These are phyloP conservation scores for Fonsecaea pedrosoi DNA, from an alignment of 2,329 filamentous ascomycete genomes.

Conservation along the genomic window DNA sequence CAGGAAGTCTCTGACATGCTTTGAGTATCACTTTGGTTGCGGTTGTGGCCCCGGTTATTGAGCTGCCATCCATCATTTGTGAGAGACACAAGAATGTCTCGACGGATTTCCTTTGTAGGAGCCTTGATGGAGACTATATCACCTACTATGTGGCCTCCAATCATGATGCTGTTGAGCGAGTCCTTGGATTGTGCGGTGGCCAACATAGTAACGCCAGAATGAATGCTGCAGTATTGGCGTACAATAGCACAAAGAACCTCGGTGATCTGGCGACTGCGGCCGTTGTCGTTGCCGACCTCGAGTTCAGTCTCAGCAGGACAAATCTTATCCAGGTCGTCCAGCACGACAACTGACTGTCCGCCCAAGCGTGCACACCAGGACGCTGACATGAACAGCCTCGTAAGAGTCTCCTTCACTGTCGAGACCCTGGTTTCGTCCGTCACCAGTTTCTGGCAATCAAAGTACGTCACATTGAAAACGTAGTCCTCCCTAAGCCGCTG, in stretches of 20 bases:
- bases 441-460: conserved; percentile 83
- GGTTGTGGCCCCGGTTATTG: conserved; percentile 52
- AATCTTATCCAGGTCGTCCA: conserved; percentile 92
- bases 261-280: conserved; percentile 87
- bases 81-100: conserved; percentile 82
- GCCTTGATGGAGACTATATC: conserved; percentile 91
- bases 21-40: conserved; percentile 45
- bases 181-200: conserved; percentile 95
- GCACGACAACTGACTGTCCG: conserved; percentile 80
- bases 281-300: conserved; percentile 91
- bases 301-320: conserved; percentile 94
- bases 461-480: conserved; percentile 83
- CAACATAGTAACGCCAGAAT: conserved; percentile 82
- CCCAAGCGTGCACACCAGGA: conserved; percentile 90
- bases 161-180: conserved; percentile 84
- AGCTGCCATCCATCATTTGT: conserved; percentile 53
- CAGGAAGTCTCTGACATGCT: conserved; percentile 64
- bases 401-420: conserved; percentile 87
- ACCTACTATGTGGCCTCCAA: conserved; percentile 88
- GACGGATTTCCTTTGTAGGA: conserved; percentile 86
- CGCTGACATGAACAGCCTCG: conserved; percentile 82
- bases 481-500: conserved; percentile 73
- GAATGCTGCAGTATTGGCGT: conserved; percentile 79
- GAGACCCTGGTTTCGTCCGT: conserved; percentile 90
- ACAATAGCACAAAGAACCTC: conserved; percentile 85